Conservation (phyloP, 2,329 filamentous ascomycete genomes). For the Huntiella bhutanensis region DNA sequence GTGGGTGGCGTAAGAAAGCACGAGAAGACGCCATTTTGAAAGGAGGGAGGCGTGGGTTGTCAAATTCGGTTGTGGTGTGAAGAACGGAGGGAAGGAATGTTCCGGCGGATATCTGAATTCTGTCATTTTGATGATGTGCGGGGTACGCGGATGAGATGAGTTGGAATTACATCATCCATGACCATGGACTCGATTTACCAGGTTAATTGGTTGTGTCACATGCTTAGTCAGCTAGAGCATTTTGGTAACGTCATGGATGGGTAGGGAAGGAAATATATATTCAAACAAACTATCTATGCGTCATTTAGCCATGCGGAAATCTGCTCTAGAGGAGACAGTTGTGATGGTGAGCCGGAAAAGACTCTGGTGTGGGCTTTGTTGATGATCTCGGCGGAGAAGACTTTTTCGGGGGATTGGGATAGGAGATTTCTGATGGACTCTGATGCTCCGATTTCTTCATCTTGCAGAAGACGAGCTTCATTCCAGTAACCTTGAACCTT, state of each 20-base stretch:
- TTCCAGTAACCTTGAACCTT: constrained; percentile 67
- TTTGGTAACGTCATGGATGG: no score
- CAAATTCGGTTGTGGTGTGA: constrained; percentile 59
- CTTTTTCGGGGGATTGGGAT: constrained; percentile 61
- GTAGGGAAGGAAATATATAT: no score
- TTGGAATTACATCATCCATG: no score
- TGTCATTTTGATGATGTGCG: background rate
- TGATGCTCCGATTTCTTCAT: constrained; percentile 45
- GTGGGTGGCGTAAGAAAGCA: constrained; percentile 67
- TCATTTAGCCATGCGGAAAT: no score
- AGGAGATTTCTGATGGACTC: constrained; percentile 59
- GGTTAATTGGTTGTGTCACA: no score
- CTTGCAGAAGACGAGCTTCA: constrained; percentile 50
- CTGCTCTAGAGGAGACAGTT: no score
- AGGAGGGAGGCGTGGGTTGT: constrained; percentile 58
- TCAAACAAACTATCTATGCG: no score
- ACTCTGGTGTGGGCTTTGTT: constrained; percentile 41
- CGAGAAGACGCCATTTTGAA: constrained; percentile 66
- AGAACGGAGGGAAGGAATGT: constrained; percentile 71
- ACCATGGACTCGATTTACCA: no score
- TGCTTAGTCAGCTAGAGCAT: no score
- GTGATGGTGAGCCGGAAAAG: background rate
- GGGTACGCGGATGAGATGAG: constrained; percentile 19
- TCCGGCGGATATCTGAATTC: constrained; percentile 40
- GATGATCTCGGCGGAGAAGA: constrained; percentile 58